These are phyloP conservation scores for Russula emetica DNA, from an alignment of 768 basidiomycete species.

Conservation along the genomic window DNA sequence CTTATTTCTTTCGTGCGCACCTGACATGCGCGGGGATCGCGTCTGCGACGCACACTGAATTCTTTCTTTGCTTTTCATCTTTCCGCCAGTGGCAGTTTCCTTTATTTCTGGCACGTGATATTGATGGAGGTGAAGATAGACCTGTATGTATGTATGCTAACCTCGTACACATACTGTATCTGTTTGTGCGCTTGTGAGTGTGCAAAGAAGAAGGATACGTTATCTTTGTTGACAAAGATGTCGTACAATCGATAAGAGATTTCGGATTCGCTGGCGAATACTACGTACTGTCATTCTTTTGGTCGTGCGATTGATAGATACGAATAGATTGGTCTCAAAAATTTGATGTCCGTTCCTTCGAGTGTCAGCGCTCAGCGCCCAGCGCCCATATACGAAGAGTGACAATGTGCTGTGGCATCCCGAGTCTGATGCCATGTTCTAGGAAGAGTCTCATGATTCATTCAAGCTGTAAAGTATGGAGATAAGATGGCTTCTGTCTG, in stretches of 20 bases:
- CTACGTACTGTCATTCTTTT: neutral
- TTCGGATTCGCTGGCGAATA: neutral
- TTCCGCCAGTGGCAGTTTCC: neutral
- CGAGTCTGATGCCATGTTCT: neutral
- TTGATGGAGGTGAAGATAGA: conserved; percentile 12
- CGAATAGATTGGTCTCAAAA: neutral
- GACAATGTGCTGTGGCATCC: neutral
- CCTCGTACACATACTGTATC: neutral
- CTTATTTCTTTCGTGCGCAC: neutral
- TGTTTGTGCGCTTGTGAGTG: neutral
- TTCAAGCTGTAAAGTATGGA: neutral
- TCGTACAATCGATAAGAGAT: conserved; percentile 3
- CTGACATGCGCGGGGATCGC: neutral
- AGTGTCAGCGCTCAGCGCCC: neutral
- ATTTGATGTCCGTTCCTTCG: neutral
- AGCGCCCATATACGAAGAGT: conserved; percentile 2
- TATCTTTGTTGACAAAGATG: neutral
- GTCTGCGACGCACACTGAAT: neutral
- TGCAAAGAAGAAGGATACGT: neutral
- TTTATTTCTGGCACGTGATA: neutral
- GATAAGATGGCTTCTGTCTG: conserved; percentile 5
- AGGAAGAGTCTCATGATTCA: neutral
- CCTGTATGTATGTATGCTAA: conserved; percentile 2
- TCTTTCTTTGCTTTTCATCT: neutral
- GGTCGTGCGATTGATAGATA: conserved; percentile 2